These are phyloP conservation scores for Coniochaeta sp. DNA, from an alignment of 2,329 filamentous ascomycete genomes.

Conservation along the genomic window DNA sequence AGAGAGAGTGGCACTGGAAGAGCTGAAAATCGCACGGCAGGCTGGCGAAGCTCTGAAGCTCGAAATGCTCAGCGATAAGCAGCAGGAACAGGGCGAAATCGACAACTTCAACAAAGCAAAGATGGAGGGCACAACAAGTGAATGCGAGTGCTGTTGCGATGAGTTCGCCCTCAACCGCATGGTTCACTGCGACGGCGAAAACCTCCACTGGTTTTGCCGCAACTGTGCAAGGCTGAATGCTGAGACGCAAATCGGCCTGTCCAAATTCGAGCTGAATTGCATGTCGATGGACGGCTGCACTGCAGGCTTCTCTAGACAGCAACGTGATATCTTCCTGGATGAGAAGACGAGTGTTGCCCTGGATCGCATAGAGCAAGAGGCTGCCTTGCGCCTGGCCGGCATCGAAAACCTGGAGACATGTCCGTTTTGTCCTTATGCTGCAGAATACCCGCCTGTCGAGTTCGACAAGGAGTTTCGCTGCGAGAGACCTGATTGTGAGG, in stretches of 20 bases:
- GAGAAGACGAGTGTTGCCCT: slow-evolving; percentile 52
- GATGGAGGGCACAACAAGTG: slow-evolving; percentile 44
- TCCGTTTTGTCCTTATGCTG: slow-evolving; percentile 76
- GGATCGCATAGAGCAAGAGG: slow-evolving; percentile 63
- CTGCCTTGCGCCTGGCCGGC: slow-evolving; percentile 59
- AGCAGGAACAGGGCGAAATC: slow-evolving; percentile 26
- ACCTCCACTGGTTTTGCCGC: slow-evolving; percentile 61
- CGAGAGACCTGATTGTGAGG: slow-evolving; percentile 54
- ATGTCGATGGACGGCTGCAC: slow-evolving; percentile 62
- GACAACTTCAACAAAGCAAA: slow-evolving; percentile 33
- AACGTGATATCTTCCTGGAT: slow-evolving; percentile 51
- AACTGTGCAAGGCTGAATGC: slow-evolving; percentile 59
- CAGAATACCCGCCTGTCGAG: slow-evolving; percentile 60
- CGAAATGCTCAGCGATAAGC: slow-evolving; percentile 13
- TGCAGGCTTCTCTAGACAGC: slow-evolving; percentile 47
- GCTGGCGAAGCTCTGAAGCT: slow-evolving; percentile 12
- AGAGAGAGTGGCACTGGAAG: slow-evolving; percentile 25
- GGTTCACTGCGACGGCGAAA: slow-evolving; percentile 55
- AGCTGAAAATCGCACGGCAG: slow-evolving; percentile 28
- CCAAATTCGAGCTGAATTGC: slow-evolving; percentile 62
- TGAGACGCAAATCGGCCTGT: slow-evolving; percentile 59
- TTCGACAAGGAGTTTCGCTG: slow-evolving; percentile 69
- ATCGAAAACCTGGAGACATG: slow-evolving; percentile 69
- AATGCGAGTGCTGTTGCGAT: slow-evolving; percentile 68
- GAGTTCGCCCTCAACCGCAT: slow-evolving; percentile 60